Evolutionary conservation across 2,329 filamentous ascomycete genomes (phyloP).

Genomic region (Ophiostoma angusticollis): DNA sequence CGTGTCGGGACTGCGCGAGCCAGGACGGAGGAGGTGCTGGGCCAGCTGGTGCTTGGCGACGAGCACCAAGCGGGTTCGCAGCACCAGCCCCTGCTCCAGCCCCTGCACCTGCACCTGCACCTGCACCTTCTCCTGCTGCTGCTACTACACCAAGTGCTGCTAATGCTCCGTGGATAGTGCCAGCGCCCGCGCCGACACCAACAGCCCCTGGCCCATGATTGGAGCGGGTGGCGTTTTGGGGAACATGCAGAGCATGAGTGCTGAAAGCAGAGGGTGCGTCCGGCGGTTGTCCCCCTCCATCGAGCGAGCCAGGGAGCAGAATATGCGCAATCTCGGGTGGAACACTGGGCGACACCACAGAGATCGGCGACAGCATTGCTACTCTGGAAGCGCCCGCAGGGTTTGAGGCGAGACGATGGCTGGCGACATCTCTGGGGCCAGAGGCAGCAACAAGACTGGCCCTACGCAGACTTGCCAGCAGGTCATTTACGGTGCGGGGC

Average conservation of each 20-base stretch:
- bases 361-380: conserved; percentile 1
- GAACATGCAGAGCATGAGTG: not conserved
- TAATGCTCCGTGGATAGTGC: no score
- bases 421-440: not conserved
- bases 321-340: conserved; percentile 46
- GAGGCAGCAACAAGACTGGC: conserved; percentile 21
- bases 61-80: not conserved
- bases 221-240: not conserved
- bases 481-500: conserved; percentile 41
- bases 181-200: no score
- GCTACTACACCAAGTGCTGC: no score
- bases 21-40: conserved; percentile 48
- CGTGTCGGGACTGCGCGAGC: conserved; percentile 26
- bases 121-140: no score
- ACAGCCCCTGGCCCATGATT: no score
- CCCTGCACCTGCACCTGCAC: no score
- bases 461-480: conserved; percentile 44
- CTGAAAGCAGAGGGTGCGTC: not conserved
- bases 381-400: not conserved
- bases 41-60: conserved; percentile 39
- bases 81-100: not conserved
- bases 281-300: not conserved
- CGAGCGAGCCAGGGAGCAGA: conserved; percentile 21
- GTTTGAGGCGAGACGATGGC: not conserved
- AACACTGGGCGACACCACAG: conserved; percentile 33